Evolutionary conservation across 306 rosid species (phyloP).

Genomic region (Cucurbita ficifolia): DNA sequence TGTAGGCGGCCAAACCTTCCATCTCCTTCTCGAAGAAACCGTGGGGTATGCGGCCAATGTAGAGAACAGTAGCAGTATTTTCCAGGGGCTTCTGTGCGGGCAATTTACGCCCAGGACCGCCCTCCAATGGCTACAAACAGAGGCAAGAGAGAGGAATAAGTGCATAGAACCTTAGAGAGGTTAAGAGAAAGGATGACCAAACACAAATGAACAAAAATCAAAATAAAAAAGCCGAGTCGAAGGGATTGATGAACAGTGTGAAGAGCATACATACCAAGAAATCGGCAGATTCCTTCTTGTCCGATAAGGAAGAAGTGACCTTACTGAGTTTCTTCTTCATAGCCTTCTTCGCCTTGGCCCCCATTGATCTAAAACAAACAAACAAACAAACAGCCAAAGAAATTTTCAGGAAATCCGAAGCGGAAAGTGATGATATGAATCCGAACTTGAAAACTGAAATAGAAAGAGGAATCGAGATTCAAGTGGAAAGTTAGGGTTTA

Average conservation of each 20-base stretch:
- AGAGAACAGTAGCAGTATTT: constrained; percentile 34
- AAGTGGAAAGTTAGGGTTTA: background rate
- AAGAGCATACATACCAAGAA: constrained; percentile 37
- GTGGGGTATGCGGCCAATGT: constrained; percentile 55
- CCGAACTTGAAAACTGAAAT: background rate
- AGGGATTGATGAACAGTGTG: background rate
- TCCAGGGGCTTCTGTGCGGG: constrained; percentile 29
- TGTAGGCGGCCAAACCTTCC: constrained; percentile 35
- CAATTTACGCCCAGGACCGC: constrained; percentile 45
- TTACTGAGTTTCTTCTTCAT: constrained; percentile 51
- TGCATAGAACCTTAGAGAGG: background rate
- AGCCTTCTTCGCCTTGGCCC: constrained; percentile 62
- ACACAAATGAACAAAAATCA: too few species aligned
- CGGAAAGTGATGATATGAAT: background rate
- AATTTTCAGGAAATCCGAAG: background rate
- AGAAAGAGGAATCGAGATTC: background rate
- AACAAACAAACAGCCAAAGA: background rate
- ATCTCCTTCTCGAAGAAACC: constrained; percentile 79
- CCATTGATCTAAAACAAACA: constrained; percentile 24
- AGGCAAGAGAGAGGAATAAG: background rate
- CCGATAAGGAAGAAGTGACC: constrained; percentile 15
- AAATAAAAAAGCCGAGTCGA: background rate
- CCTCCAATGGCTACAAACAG: constrained; percentile 45
- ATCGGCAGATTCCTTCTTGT: constrained; percentile 32
- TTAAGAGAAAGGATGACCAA: background rate